Conservation (phyloP, 2,329 filamentous ascomycete genomes). For the Knufia fluminis region DNA sequence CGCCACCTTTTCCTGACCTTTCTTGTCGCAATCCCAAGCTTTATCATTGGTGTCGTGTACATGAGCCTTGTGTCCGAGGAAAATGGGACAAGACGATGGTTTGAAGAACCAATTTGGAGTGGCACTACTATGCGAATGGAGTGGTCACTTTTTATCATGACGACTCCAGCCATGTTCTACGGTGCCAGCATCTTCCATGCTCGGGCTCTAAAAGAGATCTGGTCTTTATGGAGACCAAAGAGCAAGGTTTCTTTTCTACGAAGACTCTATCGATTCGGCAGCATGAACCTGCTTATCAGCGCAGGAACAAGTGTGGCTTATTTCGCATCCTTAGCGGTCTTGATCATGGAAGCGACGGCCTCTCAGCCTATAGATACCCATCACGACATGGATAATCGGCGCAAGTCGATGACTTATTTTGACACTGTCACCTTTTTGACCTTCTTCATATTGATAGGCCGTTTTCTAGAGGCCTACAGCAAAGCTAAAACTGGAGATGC, state of each 20-base stretch:
- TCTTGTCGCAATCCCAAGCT: constrained; percentile 66
- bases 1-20: constrained; percentile 60
- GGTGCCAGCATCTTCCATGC: constrained; percentile 77
- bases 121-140: constrained; percentile 65
- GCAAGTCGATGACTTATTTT: constrained; percentile 53
- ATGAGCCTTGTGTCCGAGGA: constrained; percentile 66
- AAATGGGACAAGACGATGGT: constrained; percentile 50
- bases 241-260: constrained; percentile 66
- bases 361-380: constrained; percentile 24
- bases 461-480: constrained; percentile 65
- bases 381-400: constrained; percentile 1
- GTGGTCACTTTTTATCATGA: constrained; percentile 69
- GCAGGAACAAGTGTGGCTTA: constrained; percentile 83
- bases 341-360: constrained; percentile 56
- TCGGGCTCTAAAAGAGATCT: constrained; percentile 68
- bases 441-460: constrained; percentile 65
- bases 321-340: constrained; percentile 67
- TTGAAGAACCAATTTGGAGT: constrained; percentile 62
- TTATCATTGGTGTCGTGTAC: constrained; percentile 79
- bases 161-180: constrained; percentile 80
- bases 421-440: constrained; percentile 89
- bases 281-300: constrained; percentile 91
- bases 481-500: constrained; percentile 85
- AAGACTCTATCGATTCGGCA: constrained; percentile 85
- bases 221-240: constrained; percentile 63